These are phyloP conservation scores for Laguncularia racemosa DNA, from an alignment of 345 rosid species.

Conservation along the genomic window DNA sequence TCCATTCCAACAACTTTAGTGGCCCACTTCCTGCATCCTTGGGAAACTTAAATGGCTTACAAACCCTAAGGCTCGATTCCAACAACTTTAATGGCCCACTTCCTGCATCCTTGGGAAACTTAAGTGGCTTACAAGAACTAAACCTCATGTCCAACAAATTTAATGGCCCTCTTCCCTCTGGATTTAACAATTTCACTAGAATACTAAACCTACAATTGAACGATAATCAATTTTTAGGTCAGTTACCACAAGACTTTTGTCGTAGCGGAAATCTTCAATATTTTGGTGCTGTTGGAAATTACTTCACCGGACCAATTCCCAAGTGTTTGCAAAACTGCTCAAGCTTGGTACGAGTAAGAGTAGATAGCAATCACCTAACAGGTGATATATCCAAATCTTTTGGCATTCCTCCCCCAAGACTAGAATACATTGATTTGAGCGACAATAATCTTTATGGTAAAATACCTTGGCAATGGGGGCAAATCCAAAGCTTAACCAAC, in stretches of 20 bases:
- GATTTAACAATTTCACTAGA: conserved; percentile 3
- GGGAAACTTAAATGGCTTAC: too few species aligned
- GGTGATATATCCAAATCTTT: conserved; percentile 20
- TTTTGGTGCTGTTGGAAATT: neutral
- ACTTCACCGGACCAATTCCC: conserved; percentile 22
- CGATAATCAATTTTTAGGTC: conserved; percentile 11
- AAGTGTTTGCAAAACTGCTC: conserved; percentile 20
- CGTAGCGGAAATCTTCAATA: neutral
- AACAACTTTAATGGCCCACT: too few species aligned
- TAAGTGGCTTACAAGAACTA: too few species aligned
- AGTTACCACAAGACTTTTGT: conserved; percentile 16
- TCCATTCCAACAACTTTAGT: neutral
- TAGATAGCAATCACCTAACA: conserved; percentile 17
- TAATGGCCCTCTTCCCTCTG: neutral
- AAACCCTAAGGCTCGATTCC: too few species aligned
- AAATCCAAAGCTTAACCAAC: conserved; percentile 1
- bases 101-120: too few species aligned
- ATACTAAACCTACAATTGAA: neutral
- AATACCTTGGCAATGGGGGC: conserved; percentile 16
- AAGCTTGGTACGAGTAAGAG: conserved; percentile 16
- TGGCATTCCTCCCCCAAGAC: conserved; percentile 21
- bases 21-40: too few species aligned
- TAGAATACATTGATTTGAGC: conserved; percentile 11
- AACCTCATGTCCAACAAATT: too few species aligned
- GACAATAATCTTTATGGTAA: conserved; percentile 20